phyloP scores from a whole-genome alignment of 148 eudicot species.

The Linanthus parryae region DNA sequence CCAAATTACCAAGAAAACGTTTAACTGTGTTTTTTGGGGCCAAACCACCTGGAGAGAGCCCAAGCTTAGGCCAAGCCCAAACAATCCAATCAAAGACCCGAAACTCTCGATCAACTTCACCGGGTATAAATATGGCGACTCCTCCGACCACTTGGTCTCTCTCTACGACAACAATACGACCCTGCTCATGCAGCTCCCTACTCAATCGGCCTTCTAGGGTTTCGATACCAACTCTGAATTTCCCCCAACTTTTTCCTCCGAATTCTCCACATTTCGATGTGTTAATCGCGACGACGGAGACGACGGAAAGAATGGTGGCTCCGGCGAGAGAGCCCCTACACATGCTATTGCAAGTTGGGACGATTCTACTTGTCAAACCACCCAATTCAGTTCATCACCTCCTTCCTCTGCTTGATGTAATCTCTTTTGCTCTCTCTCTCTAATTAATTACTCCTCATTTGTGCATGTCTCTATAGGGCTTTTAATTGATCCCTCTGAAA shows the following conservation, averaged over 20 bases:
- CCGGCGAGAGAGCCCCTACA: background rate
- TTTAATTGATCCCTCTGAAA: no score
- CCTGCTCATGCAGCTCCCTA: no score
- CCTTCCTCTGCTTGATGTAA: background rate
- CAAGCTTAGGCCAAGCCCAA: no score
- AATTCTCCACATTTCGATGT: background rate
- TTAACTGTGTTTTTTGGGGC: no score
- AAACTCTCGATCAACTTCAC: no score
- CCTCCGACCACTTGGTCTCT: background rate
- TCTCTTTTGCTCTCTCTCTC: background rate
- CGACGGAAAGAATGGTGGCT: background rate
- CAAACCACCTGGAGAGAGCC: no score
- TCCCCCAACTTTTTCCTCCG: background rate
- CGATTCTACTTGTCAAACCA: background rate
- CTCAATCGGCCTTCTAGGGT: no score
- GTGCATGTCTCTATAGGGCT: background rate
- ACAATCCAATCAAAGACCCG: no score
- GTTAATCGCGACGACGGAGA: background rate
- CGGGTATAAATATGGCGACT: no score
- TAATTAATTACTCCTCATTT: background rate
- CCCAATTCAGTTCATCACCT: background rate
- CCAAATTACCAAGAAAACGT: no score
- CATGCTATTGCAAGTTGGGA: slow-evolving; percentile 3
- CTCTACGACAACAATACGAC: background rate
- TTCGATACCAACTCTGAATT: background rate